Evolutionary conservation across 2,329 filamentous ascomycete genomes (phyloP), one percentile per base, ranked within the genome.

Genomic region (Thermothelomyces thermophilus): DNA sequence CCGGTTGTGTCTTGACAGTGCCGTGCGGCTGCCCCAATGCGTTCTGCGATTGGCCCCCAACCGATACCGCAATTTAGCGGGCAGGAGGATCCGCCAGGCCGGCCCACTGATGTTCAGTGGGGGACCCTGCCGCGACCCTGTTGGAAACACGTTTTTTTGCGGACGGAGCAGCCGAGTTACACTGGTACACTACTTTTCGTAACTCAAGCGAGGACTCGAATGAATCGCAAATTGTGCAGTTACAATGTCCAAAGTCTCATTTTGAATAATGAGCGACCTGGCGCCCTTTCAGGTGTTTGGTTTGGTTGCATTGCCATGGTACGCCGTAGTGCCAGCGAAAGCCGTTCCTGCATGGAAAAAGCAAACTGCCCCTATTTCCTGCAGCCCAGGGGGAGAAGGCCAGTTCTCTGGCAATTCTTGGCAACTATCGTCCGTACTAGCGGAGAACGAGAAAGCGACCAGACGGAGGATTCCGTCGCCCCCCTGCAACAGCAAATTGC

Each of bases 51-150:
- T 41, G 52, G 40, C 9, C 24, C 19, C 43, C 47, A 44, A 37
- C 44, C 50, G 45, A 30, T 42, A 14, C 40, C 28, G 40, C 28
- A 33, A 42, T 46, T 33, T 41, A 41, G 50, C 44, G 44, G 46
- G 24, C 24, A 5, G 24, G 5, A 9, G 39, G 39, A 34, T 51
- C 48, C 39, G 22, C 28, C 11, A 37, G 34, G 11, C 34, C 2
- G 39, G 42, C 48, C 48, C 48, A 51, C 48, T 41, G 48, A 50
- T 46, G 30, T 45, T 45, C 48, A 43, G 35, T 33, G 40, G 46
- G 17, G 46, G 35, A 28, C 9, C n/a, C 11, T 20, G 24, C 40
- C 35, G n/a, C n/a, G 19, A 46, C 34, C 9, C 10, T 40, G 24
- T 40, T 19, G 20, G 19, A 20, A 10, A 17, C 36, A 10, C 24